These are phyloP conservation scores for Ziziphus jujuba DNA, from an alignment of 306 rosid genomes.

Conservation along the genomic window DNA sequence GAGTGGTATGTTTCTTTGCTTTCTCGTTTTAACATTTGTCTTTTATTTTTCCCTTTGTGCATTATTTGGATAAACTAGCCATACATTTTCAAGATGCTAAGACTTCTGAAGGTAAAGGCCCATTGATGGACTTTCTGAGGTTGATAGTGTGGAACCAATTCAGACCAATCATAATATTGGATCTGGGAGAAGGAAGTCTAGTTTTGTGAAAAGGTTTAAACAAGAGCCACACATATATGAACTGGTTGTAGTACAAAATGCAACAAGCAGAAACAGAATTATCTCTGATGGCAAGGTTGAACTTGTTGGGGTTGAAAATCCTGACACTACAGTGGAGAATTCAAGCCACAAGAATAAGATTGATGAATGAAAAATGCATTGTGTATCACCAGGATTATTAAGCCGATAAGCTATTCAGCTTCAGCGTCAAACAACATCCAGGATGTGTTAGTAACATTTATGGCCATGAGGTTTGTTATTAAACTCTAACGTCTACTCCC, in stretches of 20 bases:
- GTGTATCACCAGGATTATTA: slow-evolving; percentile 69
- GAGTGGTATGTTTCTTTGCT: slow-evolving; percentile 59
- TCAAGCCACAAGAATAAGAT: slow-evolving; percentile 34
- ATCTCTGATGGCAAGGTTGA: slow-evolving; percentile 33
- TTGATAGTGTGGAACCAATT: slow-evolving; percentile 33
- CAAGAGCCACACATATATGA: slow-evolving; percentile 41
- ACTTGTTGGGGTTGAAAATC: slow-evolving; percentile 23
- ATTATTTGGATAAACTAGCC: slow-evolving; percentile 39
- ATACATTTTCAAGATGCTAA: slow-evolving; percentile 49
- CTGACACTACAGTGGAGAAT: slow-evolving; percentile 40
- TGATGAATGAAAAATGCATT: slow-evolving; percentile 36
- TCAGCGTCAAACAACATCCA: slow-evolving; percentile 47
- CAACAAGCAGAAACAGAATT: slow-evolving; percentile 30
- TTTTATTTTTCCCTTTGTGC: neutral
- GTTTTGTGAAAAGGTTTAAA: slow-evolving; percentile 82
- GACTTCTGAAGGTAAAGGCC: slow-evolving; percentile 29
- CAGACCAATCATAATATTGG: slow-evolving; percentile 56
- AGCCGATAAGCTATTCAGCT: slow-evolving; percentile 73
- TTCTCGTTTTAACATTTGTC: neutral
- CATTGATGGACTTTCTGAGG: slow-evolving; percentile 36
- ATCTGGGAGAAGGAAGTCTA: slow-evolving; percentile 83
- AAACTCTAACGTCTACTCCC: slow-evolving; percentile 13
- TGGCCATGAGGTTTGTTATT: slow-evolving; percentile 70
- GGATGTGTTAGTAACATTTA: slow-evolving; percentile 65
- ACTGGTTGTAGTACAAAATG: slow-evolving; percentile 36